phyloP scores from a whole-genome alignment of 2,329 filamentous ascomycete genomes.

The Fusarium vanettenii region DNA sequence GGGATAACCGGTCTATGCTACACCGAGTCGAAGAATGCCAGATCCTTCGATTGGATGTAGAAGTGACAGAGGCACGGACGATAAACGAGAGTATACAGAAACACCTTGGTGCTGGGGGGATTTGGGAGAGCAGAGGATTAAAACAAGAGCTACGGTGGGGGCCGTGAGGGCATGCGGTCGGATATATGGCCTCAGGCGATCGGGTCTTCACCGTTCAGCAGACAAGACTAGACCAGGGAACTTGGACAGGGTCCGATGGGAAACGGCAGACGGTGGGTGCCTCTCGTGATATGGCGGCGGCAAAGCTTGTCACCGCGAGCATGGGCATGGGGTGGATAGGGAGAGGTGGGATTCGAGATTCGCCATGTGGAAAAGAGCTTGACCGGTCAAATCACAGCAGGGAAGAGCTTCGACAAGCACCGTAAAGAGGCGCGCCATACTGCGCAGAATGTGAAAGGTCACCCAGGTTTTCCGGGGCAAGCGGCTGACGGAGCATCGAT shows the following conservation, averaged over 20 bases:
- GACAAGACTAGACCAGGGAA: slow-evolving; percentile 19
- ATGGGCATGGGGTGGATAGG: slow-evolving; percentile 25
- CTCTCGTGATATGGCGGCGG: slow-evolving; percentile 40
- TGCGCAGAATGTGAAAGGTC: slow-evolving; percentile 11
- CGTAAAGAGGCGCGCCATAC: slow-evolving; percentile 21
- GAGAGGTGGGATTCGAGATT: slow-evolving; percentile 43
- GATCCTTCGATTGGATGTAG: slow-evolving; percentile 32
- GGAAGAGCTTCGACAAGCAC: slow-evolving; percentile 26
- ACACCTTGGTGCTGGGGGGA: slow-evolving; percentile 8
- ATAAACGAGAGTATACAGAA: slow-evolving; percentile 34
- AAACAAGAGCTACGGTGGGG: slow-evolving; percentile 39
- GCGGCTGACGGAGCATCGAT: slow-evolving; percentile 62
- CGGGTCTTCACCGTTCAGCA: slow-evolving; percentile 31
- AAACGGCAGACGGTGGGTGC: slow-evolving; percentile 31
- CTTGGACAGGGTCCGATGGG: slow-evolving; percentile 32
- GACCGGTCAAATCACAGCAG: slow-evolving; percentile 39
- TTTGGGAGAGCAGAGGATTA: slow-evolving; percentile 39
- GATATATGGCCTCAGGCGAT: slow-evolving; percentile 43
- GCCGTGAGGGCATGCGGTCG: slow-evolving; percentile 36
- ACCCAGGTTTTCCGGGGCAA: slow-evolving; percentile 43
- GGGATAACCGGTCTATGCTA: slow-evolving; percentile 8
- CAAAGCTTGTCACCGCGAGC: slow-evolving; percentile 30
- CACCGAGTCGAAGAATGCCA: slow-evolving; percentile 39
- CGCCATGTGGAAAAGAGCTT: slow-evolving; percentile 45
- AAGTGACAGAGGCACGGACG: slow-evolving; percentile 7